Conservation (phyloP, 2,329 filamentous ascomycete genomes). For the Aureobasidium sp. region DNA sequence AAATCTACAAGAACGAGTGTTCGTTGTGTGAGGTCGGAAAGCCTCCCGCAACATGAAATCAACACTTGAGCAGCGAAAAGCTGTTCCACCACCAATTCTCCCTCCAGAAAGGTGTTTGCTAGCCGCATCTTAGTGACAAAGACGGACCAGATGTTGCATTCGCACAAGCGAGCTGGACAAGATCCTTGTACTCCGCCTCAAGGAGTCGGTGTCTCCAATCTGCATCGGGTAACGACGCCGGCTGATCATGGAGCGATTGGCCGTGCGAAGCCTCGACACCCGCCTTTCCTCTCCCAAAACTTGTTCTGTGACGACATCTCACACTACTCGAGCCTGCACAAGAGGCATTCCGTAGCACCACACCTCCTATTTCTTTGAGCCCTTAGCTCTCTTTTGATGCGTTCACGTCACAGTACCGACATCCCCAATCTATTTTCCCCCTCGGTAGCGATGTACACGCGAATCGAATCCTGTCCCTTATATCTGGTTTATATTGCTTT, state of each 20-base stretch:
- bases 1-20: background rate
- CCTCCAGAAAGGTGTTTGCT: background rate
- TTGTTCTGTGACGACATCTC: slow-evolving; percentile 14
- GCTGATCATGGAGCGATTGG: slow-evolving; percentile 5
- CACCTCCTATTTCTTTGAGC: background rate
- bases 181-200: slow-evolving; percentile 3
- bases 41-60: background rate
- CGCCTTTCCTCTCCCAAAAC: slow-evolving; percentile 1
- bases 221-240: slow-evolving; percentile 4
- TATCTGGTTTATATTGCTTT: slow-evolving; percentile 12
- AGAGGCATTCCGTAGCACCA: slow-evolving; percentile 3
- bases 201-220: background rate
- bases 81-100: background rate
- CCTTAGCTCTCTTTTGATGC: background rate
- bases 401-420: slow-evolving; percentile 1
- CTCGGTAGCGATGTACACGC: background rate
- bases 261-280: slow-evolving; percentile 7
- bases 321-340: background rate
- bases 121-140: background rate
- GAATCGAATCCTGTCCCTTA: background rate
- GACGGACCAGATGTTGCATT: background rate
- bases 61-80: background rate
- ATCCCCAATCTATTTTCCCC: background rate
- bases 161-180: background rate
- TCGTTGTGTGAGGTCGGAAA: background rate